Conservation (phyloP, 1,139 yeast genomes). For the Blastobotrys buckinghamii region DNA sequence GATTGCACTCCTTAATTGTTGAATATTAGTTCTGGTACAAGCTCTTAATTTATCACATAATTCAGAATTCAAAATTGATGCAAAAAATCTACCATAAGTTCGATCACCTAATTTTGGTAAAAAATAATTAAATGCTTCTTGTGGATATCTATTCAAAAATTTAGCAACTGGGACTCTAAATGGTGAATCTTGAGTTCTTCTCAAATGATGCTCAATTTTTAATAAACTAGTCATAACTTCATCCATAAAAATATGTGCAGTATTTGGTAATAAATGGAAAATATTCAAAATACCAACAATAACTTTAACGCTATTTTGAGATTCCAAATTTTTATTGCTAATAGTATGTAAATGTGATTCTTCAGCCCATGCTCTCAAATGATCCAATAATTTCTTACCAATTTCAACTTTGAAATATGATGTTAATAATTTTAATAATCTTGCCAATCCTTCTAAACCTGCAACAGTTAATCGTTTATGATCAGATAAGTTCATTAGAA, state of each 20-base stretch:
- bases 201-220: constrained; percentile 72
- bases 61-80: constrained; percentile 54
- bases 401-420: constrained; percentile 95
- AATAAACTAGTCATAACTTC: constrained; percentile 74
- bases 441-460: constrained; percentile 87
- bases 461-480: constrained; percentile 84
- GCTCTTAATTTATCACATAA: constrained; percentile 55
- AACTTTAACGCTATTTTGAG: constrained; percentile 74
- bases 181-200: constrained; percentile 84
- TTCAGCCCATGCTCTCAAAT: constrained; percentile 94
- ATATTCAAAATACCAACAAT: constrained; percentile 88
- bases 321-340: constrained; percentile 69
- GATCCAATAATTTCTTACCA: constrained; percentile 88
- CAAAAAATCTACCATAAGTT: constrained; percentile 56
- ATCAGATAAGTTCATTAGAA: constrained; percentile 90
- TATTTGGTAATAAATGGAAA: constrained; percentile 86
- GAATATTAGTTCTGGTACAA: constrained; percentile 46
- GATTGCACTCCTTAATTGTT: constrained; percentile 33
- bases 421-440: constrained; percentile 76
- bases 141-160: constrained; percentile 77
- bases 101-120: constrained; percentile 61
- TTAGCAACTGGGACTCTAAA: constrained; percentile 88
- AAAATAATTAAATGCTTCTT: constrained; percentile 68
- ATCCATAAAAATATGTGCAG: constrained; percentile 87
- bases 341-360: constrained; percentile 66